Evolutionary conservation across 2,329 filamentous ascomycete genomes (phyloP).

Genomic region (Diaporthe sp.): DNA sequence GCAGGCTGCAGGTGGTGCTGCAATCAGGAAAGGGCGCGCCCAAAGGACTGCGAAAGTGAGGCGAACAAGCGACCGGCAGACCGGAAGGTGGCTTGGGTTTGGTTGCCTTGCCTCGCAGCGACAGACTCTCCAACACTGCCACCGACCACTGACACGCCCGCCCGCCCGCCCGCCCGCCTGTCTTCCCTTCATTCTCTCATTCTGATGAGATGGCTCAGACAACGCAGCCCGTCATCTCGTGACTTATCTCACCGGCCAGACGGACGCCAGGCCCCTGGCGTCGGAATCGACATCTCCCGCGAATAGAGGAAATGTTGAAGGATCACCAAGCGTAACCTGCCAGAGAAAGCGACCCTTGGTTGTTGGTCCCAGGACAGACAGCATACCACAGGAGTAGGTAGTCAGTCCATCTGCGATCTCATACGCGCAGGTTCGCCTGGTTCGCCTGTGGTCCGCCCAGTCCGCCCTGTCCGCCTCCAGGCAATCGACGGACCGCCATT

Average conservation of each 20-base stretch:
- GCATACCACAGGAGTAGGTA: background rate
- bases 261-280: background rate
- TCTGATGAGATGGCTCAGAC: background rate
- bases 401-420: background rate
- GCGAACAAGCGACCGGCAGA: conserved; percentile 27
- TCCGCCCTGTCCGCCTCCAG: conserved; percentile 5
- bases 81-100: conserved; percentile 12
- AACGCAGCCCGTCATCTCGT: background rate
- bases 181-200: background rate
- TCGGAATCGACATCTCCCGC: background rate
- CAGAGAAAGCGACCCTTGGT: background rate
- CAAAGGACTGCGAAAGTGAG: conserved; percentile 22
- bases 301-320: background rate
- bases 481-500: background rate
- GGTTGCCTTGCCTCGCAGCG: conserved; percentile 22
- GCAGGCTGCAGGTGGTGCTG: conserved; percentile 11
- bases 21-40: conserved; percentile 10
- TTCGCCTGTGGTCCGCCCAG: background rate
- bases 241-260: background rate
- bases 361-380: background rate
- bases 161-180: background rate
- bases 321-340: background rate
- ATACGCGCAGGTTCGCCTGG: background rate
- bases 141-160: background rate
- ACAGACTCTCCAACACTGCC: background rate